Percentiles rank a stretch among this genome's conserved stretches.
These are phyloP conservation scores for Irpex sp. DNA, from an alignment of 1,284 basidiomycete genomes.

Conservation along the genomic window DNA sequence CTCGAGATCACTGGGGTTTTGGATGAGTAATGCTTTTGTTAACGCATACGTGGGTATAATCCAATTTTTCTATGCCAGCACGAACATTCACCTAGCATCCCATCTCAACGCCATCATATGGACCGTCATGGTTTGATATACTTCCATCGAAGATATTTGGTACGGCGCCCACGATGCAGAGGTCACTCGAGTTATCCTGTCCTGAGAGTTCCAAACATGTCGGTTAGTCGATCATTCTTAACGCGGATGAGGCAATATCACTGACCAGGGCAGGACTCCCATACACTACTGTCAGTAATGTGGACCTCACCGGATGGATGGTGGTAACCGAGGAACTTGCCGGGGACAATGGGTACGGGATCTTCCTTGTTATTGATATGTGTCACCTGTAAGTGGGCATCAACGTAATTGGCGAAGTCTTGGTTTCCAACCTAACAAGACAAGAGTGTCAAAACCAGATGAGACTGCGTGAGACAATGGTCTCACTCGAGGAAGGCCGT, in stretches of 20 bases:
- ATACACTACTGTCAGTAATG: constrained; percentile 11
- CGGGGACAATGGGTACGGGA: constrained; percentile 27
- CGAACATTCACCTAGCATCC: constrained; percentile 28
- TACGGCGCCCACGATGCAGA: constrained; percentile 53
- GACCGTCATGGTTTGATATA: constrained; percentile 44
- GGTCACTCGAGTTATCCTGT: constrained; percentile 47
- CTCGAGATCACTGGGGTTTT: no score
- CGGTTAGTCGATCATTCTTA: neutral
- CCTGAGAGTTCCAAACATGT: constrained; percentile 23
- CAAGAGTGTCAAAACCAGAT: neutral
- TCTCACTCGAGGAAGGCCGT: constrained; percentile 49
- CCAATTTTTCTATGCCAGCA: no score
- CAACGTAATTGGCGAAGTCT: constrained; percentile 53
- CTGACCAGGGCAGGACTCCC: constrained; percentile 32
- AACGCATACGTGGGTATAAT: no score
- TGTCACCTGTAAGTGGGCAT: constrained; percentile 28
- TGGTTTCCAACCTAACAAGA: constrained; percentile 39
- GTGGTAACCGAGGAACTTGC: constrained; percentile 27
- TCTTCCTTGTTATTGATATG: constrained; percentile 29
- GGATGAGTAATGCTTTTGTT: no score
- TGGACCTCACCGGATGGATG: constrained; percentile 16
- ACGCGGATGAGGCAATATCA: neutral
- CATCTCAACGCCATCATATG: constrained; percentile 53
- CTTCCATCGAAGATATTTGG: constrained; percentile 40
- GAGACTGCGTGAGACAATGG: neutral